Base-by-base conservation (phyloP, 73 alveolate genomes). In the Tetrahymena borealis region DNA sequence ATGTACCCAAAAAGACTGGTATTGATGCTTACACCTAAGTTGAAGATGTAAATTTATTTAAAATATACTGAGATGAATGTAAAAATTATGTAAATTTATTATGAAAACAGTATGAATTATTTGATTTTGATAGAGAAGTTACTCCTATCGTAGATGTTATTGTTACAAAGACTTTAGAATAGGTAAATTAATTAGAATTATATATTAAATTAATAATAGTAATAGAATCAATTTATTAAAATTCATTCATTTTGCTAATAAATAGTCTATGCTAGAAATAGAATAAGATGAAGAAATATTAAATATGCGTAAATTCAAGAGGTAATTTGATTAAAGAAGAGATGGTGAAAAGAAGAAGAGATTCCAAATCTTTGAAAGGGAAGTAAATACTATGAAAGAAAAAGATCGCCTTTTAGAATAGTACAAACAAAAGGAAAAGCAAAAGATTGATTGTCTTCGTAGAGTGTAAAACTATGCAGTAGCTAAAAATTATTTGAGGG, bases 1-100 rank as follows among this genome's bases (percentile, higher is more conserved):
- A 96, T 92, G 95, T 97, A 33, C 99, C 99, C 2, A 98, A 97
- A 94, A 98, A 98, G 96, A 98, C 99, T 90, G 99, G 99, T 78
- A 98, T 97, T 91, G 99, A 98, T 95, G 98, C 98, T 32, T 96
- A 96, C 41, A 98, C 99, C 9, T 97, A 98, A 95, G 97, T 98
- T 42, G 98, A 97, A 90, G 99, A 98, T 92, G 85, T 60, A 60
- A n/a, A n/a, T n/a, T 60, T 60, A 15, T 24, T 60, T 18, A 60
- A 60, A 24, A 24, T 18, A 60, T 4, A 12, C 20, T 31, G 16
- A 31, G 33, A 3, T 41, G 0, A 18, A 18, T 20, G 28, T 60
- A 24, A 24, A 0, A 60, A 5, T 39, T 39, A 39, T 9, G 43
- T 12, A 39, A 60, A 28, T 60, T 60, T n/a, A 20, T 15, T 15